Evolutionary conservation across 1,284 basidiomycete species (phyloP), one percentile per base, ranked within the genome.

Genomic region (Cutaneotrichosporon cyanovorans): DNA sequence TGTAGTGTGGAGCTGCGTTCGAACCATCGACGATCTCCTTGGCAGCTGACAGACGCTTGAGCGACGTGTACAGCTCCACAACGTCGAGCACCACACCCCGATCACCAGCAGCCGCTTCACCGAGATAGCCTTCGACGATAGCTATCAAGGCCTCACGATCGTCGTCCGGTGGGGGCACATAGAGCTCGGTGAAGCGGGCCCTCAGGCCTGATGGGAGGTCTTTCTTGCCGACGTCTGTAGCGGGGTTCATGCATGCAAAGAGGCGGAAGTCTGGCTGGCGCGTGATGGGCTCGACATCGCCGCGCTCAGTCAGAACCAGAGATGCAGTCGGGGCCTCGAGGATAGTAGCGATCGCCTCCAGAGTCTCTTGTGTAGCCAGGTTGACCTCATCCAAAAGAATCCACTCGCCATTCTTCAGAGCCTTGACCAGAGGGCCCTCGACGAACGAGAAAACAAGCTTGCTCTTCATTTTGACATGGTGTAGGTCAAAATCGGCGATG

Each of bases 241-340:
- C 95, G 2, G 95, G 95, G 65, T 99, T 99, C 95, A 99, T 99
- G 68, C 95, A 99, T 2, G 91, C 92, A 62, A 98, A 98, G 8
- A 98, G 75, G 21, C 93, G 85, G 73, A 99, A 99, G 60, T 95
- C 84, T 16, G 89, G 83, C 67, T 98, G 95, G 1, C 95, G 84
- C 28, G 83, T 82, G 21, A 98, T 78, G 1, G 88, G 86, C 62
- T 92, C 88, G 46, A 97, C 73, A 23, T 91, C 87, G 1, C 93
- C 95, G 65, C 91, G 83, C 65, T 98, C 95, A 0, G 90, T 93
- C 45, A 98, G 75, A 0, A 91, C 88, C 48, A 99, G 83, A 1
- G 92, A 97, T 1, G 88, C 82, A 8, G 79, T 82, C 0, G 87
- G 80, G n/a, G 84, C 81, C 59, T 87, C 85, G 6, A 98, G 78